phyloP scores from a whole-genome alignment of 352 stramenopile genomes.

The Thalassiosira mediterranea region DNA sequence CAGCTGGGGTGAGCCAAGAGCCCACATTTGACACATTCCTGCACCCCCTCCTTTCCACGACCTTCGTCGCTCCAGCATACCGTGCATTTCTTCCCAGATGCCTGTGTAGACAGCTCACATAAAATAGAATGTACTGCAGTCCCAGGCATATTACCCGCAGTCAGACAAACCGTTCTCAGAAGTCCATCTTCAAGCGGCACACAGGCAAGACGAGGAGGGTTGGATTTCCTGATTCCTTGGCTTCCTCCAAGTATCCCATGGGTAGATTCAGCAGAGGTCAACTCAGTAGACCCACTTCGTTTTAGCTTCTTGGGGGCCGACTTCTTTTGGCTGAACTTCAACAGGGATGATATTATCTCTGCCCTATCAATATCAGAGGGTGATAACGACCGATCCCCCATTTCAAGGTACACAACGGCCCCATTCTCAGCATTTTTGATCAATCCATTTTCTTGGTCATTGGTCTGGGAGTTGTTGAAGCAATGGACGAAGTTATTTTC shows the following conservation, averaged over 20 bases:
- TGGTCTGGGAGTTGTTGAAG: neutral
- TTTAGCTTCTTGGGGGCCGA: slow-evolving; percentile 33
- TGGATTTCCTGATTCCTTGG: slow-evolving; percentile 24
- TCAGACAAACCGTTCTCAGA: slow-evolving; percentile 61
- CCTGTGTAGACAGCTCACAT: slow-evolving; percentile 24
- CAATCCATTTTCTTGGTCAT: neutral
- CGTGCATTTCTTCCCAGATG: slow-evolving; percentile 45
- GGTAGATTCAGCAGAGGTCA: slow-evolving; percentile 15
- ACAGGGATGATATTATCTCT: slow-evolving; percentile 46
- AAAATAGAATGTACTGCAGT: slow-evolving; percentile 47
- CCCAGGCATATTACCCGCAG: slow-evolving; percentile 57
- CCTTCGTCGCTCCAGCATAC: slow-evolving; percentile 72
- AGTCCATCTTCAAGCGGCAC: slow-evolving; percentile 63
- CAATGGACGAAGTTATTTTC: neutral
- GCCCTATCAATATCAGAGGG: slow-evolving; percentile 31
- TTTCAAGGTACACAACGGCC: slow-evolving; percentile 47
- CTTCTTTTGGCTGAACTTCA: slow-evolving; percentile 58
- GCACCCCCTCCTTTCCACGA: slow-evolving; percentile 42
- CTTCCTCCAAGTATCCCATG: slow-evolving; percentile 1
- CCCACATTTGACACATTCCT: slow-evolving; percentile 63
- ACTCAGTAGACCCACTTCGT: slow-evolving; percentile 14
- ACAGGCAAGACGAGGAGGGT: slow-evolving; percentile 56
- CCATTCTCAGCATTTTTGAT: slow-evolving; percentile 15
- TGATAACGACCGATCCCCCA: slow-evolving; percentile 13
- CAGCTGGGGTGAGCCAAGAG: slow-evolving; percentile 58